Percentiles rank a stretch among this genome's conserved stretches.
Evolutionary conservation across 176 grass and related monocot genomes (phyloP).

Genomic region (Aegilops bicornis): DNA sequence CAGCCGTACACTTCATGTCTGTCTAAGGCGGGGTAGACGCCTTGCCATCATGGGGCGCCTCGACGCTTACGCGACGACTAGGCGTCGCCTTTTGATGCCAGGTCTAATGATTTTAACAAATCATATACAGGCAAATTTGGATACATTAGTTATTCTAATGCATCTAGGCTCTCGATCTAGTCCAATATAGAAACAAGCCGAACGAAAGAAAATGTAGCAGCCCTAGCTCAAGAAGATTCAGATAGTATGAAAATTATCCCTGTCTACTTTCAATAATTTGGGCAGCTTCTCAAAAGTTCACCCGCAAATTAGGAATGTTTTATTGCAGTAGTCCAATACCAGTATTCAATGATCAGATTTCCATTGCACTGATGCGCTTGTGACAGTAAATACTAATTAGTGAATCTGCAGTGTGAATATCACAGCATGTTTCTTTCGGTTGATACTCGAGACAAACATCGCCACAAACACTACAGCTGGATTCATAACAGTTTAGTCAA

Average conservation of each 20-base stretch:
- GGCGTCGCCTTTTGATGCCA: neutral
- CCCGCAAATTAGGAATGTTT: neutral
- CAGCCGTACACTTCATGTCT: no score
- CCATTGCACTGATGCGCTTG: neutral
- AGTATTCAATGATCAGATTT: neutral
- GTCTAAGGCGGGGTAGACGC: no score
- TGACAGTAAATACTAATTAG: neutral
- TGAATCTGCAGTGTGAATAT: neutral
- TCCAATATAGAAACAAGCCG: neutral
- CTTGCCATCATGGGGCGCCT: no score
- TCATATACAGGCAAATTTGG: neutral
- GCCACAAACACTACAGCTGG: neutral
- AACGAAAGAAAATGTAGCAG: neutral
- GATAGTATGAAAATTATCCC: neutral
- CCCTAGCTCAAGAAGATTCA: slow-evolving; percentile 2
- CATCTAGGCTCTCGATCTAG: neutral
- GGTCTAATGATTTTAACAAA: neutral
- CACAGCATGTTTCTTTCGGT: neutral
- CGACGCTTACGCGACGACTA: no score
- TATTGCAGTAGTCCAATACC: neutral
- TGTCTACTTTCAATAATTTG: neutral
- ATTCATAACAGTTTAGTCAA: neutral
- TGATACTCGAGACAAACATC: neutral
- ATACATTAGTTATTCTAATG: neutral
- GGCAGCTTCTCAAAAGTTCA: neutral